phyloP scores from a whole-genome alignment of 1,284 basidiomycete genomes.

The Marasmius fiardii region DNA sequence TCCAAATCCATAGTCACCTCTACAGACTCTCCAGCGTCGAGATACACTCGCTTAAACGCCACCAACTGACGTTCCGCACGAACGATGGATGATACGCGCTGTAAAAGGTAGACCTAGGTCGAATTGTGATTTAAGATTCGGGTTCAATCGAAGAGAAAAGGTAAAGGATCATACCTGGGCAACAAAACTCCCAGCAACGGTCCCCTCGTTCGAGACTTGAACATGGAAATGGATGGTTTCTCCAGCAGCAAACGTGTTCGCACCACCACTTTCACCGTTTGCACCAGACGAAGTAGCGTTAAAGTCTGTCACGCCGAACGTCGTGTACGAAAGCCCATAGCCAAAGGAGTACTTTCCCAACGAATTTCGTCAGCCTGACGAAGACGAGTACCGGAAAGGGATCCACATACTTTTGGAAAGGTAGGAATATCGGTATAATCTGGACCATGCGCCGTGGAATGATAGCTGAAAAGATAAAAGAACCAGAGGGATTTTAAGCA shows the following conservation, averaged over 20 bases:
- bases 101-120: conserved; percentile 23
- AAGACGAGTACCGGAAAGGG: too few relatives aligned
- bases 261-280: too few relatives aligned
- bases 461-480: conserved; percentile 16
- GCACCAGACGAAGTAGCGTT: conserved; percentile 20
- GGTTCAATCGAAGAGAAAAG: neutral
- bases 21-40: conserved; percentile 21
- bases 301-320: conserved; percentile 21
- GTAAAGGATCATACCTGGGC: conserved; percentile 16
- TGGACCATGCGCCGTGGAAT: conserved; percentile 21
- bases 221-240: conserved; percentile 25
- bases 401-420: conserved; percentile 16
- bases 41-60: conserved; percentile 25
- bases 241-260: conserved; percentile 20
- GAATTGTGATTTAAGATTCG: neutral
- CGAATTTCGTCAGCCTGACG: too few relatives aligned
- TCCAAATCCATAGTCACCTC: conserved; percentile 23
- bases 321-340: conserved; percentile 26
- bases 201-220: conserved; percentile 23
- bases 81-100: conserved; percentile 23
- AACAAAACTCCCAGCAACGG: conserved; percentile 22
- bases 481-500: too few relatives aligned
- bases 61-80: conserved; percentile 24
- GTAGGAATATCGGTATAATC: conserved; percentile 24
- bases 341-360: conserved; percentile 23